Percentiles rank a stretch among this genome's conserved stretches.
Evolutionary conservation across 169 alveolate genomes (phyloP).

Genomic region (Plasmodium billcollinsi): DNA sequence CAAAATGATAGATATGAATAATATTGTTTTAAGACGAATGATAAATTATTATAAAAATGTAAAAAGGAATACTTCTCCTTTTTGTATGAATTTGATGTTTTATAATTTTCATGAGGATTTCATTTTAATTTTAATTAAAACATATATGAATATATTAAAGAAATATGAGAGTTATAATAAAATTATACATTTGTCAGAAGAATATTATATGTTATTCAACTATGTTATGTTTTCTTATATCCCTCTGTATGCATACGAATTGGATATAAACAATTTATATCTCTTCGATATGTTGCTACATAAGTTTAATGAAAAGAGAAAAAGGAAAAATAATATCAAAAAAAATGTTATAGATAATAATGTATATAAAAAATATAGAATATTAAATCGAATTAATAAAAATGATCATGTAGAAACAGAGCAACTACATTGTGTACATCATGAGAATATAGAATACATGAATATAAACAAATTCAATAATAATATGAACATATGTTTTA

Average conservation of each 20-base stretch:
- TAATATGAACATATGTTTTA: too few relatives aligned
- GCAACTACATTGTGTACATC: too few relatives aligned
- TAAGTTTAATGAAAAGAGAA: constrained; percentile 15
- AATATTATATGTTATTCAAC: constrained; percentile 44
- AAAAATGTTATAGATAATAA: neutral
- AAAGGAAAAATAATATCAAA: neutral
- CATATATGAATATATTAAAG: constrained; percentile 24
- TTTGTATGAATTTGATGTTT: constrained; percentile 42
- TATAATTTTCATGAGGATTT: constrained; percentile 56
- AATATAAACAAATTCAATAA: too few relatives aligned
- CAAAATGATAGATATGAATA: constrained; percentile 21
- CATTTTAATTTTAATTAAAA: constrained; percentile 22
- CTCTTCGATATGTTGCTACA: constrained; percentile 26
- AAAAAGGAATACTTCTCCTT: constrained; percentile 10
- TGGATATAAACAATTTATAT: constrained; percentile 10
- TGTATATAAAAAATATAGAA: too few relatives aligned
- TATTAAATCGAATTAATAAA: too few relatives aligned
- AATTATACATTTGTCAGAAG: neutral
- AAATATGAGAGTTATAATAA: constrained; percentile 10
- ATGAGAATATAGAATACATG: too few relatives aligned
- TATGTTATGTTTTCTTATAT: constrained; percentile 56
- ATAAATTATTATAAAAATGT: constrained; percentile 28
- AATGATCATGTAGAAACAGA: neutral
- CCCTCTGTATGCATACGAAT: constrained; percentile 24
- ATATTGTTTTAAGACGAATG: constrained; percentile 16